These are phyloP conservation scores for Colletotrichum sp. DNA, from an alignment of 2,329 filamentous ascomycete genomes.

Conservation along the genomic window DNA sequence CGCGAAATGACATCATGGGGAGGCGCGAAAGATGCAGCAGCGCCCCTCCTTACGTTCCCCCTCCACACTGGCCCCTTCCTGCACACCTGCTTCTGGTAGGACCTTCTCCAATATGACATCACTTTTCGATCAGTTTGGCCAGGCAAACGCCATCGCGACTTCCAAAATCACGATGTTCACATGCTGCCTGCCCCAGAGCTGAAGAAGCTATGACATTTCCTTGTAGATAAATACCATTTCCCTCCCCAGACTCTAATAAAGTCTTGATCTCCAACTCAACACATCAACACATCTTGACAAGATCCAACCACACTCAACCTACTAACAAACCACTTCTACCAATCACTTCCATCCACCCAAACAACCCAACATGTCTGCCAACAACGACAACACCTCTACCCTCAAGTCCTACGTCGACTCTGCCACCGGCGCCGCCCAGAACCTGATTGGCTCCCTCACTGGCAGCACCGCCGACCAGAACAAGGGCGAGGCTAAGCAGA, in stretches of 20 bases:
- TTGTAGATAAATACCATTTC: slow-evolving; percentile 6
- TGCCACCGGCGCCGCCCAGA: slow-evolving; percentile 75
- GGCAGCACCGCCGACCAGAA: slow-evolving; percentile 72
- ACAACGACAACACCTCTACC: slow-evolving; percentile 64
- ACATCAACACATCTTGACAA: background rate
- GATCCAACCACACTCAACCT: background rate
- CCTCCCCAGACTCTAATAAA: background rate
- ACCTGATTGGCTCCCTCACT: slow-evolving; percentile 72
- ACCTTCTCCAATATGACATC: slow-evolving; percentile 16
- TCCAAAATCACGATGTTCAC: slow-evolving; percentile 14
- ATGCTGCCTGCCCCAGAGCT: slow-evolving; percentile 3
- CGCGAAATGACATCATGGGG: slow-evolving; percentile 15
- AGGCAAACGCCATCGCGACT: background rate
- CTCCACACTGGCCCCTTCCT: background rate
- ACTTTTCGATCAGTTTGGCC: background rate
- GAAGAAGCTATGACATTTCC: background rate
- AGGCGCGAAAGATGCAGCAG: background rate
- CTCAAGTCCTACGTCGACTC: slow-evolving; percentile 79
- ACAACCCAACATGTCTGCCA: slow-evolving; percentile 20
- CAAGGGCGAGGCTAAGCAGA: slow-evolving; percentile 68
- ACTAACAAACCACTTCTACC: background rate
- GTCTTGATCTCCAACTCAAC: background rate
- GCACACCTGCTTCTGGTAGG: background rate
- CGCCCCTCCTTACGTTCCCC: slow-evolving; percentile 3
- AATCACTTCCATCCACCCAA: background rate